Evolutionary conservation across 352 stramenopile genomes (phyloP).

Genomic region (Pythium graminicola): DNA sequence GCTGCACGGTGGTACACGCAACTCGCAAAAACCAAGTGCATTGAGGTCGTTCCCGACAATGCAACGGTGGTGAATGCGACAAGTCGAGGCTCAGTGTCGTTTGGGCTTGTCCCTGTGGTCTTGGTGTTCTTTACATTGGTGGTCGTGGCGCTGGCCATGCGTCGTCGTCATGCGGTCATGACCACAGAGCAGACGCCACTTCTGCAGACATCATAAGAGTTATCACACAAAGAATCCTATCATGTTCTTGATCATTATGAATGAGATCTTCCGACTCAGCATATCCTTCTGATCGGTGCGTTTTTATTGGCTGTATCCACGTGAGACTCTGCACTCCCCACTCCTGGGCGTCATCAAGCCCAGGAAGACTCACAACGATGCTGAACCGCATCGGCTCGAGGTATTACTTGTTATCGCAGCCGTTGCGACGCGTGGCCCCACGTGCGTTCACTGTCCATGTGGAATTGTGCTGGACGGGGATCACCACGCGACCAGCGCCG

Average conservation of each 20-base stretch:
- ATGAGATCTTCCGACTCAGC: neutral
- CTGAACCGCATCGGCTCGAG: slow-evolving; percentile 51
- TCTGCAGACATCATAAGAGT: too few relatives aligned
- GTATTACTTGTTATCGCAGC: slow-evolving; percentile 32
- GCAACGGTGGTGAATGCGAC: neutral
- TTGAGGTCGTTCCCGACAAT: slow-evolving; percentile 18
- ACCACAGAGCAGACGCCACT: slow-evolving; percentile 7
- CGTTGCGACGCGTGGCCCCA: slow-evolving; percentile 1
- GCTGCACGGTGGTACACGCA: slow-evolving; percentile 55
- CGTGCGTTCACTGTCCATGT: neutral
- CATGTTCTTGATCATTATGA: neutral
- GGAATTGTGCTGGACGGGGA: neutral
- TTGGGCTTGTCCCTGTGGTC: neutral
- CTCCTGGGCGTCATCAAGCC: neutral
- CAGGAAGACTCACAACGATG: slow-evolving; percentile 18
- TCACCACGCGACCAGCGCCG: neutral
- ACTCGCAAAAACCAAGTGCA: slow-evolving; percentile 54
- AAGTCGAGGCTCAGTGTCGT: neutral
- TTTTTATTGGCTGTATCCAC: slow-evolving; percentile 1
- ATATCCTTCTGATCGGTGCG: neutral
- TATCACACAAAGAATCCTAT: too few relatives aligned
- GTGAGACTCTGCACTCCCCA: neutral
- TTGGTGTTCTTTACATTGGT: neutral
- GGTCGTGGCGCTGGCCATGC: neutral
- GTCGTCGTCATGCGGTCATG: neutral